phyloP scores from a whole-genome alignment of 495 filamentous ascomycete genomes.

The Talaromyces liani region DNA sequence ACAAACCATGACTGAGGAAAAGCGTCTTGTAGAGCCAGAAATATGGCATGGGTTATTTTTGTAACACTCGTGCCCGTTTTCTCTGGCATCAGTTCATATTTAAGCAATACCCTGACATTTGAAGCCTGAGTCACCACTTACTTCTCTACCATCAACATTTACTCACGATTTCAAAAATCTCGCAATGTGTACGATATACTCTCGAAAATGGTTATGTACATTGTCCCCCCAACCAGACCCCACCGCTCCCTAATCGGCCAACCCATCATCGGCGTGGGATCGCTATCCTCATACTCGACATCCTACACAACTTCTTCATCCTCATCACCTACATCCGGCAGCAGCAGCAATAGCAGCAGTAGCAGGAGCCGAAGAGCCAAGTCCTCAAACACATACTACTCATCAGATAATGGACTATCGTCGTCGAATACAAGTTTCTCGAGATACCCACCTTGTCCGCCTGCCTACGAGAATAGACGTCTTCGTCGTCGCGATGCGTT shows the following conservation, averaged over 20 bases:
- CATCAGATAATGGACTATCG: neutral
- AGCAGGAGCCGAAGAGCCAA: neutral
- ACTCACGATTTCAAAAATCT: neutral
- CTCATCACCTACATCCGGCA: slow-evolving; percentile 2
- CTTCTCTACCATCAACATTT: neutral
- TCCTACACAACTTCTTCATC: neutral
- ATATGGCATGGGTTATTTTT: no score
- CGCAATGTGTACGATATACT: neutral
- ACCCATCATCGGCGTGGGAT: slow-evolving; percentile 7
- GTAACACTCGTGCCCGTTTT: neutral
- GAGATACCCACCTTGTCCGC: slow-evolving; percentile 1
- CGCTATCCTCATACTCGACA: neutral
- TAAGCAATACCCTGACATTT: neutral
- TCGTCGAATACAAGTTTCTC: neutral
- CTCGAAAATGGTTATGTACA: slow-evolving; percentile 8
- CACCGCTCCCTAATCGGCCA: slow-evolving; percentile 7
- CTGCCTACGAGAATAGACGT: slow-evolving; percentile 1
- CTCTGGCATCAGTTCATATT: slow-evolving; percentile 5
- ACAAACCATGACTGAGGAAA: no score
- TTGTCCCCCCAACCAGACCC: slow-evolving; percentile 2
- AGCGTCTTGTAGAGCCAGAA: no score
- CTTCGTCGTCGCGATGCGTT: slow-evolving; percentile 1
- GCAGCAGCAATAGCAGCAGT: neutral
- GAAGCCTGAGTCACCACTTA: neutral
- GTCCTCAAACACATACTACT: neutral